These are phyloP conservation scores for Teratosphaeria epicoccoides DNA, from an alignment of 2,329 filamentous ascomycete species.

Conservation along the genomic window DNA sequence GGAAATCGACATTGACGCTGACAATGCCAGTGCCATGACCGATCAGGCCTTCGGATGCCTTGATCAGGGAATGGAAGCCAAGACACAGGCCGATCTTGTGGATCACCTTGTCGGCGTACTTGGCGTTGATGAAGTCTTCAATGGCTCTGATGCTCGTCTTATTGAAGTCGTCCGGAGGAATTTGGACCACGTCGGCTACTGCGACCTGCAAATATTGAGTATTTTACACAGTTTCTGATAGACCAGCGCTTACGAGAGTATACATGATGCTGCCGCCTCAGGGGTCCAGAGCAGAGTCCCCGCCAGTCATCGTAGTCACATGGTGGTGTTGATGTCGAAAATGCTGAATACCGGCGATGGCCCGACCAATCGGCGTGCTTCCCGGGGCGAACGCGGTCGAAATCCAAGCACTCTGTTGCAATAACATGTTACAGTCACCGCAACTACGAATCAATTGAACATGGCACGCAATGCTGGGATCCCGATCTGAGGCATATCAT, in stretches of 20 bases:
- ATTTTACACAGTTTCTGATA: background rate
- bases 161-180: slow-evolving; percentile 76
- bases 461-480: no score
- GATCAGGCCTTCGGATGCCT: slow-evolving; percentile 79
- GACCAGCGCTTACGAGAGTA: slow-evolving; percentile 11
- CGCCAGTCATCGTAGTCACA: background rate
- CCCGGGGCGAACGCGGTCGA: background rate
- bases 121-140: slow-evolving; percentile 92
- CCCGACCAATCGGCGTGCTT: background rate
- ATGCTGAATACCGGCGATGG: no score
- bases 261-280: slow-evolving; percentile 12
- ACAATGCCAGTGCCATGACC: slow-evolving; percentile 85
- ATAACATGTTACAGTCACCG: no score
- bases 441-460: no score
- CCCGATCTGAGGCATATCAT: background rate
- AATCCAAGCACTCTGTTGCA: no score
- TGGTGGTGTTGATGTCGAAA: background rate
- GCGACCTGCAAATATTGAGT: slow-evolving; percentile 56
- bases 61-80: slow-evolving; percentile 77
- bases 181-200: slow-evolving; percentile 87
- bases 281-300: no score
- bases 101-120: slow-evolving; percentile 92
- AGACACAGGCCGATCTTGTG: slow-evolving; percentile 92
- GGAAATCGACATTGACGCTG: slow-evolving; percentile 94
- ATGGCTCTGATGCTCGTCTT: slow-evolving; percentile 75